Evolutionary conservation across 78 protist species (phyloP).

Genomic region (Dictyostelium intermedium): DNA sequence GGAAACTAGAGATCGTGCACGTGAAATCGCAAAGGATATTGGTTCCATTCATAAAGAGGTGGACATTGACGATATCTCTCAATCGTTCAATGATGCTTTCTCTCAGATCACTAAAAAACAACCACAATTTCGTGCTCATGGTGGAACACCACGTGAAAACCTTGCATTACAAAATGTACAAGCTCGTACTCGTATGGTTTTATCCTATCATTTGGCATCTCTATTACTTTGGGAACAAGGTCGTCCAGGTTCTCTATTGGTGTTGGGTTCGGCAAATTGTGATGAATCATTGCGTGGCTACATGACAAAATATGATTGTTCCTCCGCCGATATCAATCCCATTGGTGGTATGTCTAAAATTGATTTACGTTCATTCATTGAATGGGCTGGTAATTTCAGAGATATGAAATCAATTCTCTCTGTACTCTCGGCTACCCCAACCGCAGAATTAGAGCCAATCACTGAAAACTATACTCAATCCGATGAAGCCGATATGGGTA

Average conservation of each 20-base stretch:
- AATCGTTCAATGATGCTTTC: constrained; percentile 48
- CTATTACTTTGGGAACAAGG: constrained; percentile 87
- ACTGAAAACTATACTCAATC: constrained; percentile 77
- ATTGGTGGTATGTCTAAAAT: constrained; percentile 87
- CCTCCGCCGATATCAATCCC: constrained; percentile 92
- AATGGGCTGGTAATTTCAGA: constrained; percentile 43
- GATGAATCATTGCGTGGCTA: constrained; percentile 91
- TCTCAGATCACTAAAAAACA: background rate
- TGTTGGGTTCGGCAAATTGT: constrained; percentile 91
- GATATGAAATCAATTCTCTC: background rate
- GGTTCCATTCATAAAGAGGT: constrained; percentile 67
- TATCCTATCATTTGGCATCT: constrained; percentile 88
- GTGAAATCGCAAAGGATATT: constrained; percentile 23
- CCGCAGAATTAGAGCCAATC: constrained; percentile 94
- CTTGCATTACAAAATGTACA: constrained; percentile 94
- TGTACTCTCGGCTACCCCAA: constrained; percentile 83
- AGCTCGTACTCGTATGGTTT: constrained; percentile 86
- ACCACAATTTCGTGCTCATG: constrained; percentile 73
- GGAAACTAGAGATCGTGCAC: constrained; percentile 82
- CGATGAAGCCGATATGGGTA: constrained; percentile 94
- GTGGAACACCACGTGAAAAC: constrained; percentile 78
- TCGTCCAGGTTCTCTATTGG: constrained; percentile 81
- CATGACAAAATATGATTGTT: constrained; percentile 93
- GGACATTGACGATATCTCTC: constrained; percentile 68
- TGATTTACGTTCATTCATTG: constrained; percentile 74